Conservation (phyloP, 2,329 filamentous ascomycete species). For the Pyricularia grisea region DNA sequence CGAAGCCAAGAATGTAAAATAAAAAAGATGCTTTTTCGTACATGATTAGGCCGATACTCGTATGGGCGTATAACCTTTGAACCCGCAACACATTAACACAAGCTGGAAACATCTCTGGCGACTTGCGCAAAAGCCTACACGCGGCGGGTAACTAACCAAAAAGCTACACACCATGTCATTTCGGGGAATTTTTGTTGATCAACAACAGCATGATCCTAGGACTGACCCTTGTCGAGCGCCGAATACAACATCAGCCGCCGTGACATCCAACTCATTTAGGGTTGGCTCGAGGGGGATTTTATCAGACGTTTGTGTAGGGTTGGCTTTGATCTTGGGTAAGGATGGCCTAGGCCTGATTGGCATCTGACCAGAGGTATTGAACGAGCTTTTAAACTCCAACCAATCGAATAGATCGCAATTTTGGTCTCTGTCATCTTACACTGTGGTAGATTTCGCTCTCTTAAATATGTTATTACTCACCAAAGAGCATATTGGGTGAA, state of each 20-base stretch:
- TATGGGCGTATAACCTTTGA: neutral
- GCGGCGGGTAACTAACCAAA: neutral
- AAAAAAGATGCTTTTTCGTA: neutral
- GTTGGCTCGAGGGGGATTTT: neutral
- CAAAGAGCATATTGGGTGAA: too few relatives aligned
- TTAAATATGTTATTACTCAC: too few relatives aligned
- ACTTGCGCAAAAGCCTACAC: neutral
- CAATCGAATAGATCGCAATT: neutral
- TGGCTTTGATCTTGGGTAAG: neutral
- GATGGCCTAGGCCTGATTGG: neutral
- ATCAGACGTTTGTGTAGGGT: neutral
- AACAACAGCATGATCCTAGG: neutral
- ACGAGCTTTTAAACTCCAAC: neutral
- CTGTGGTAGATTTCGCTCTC: neutral
- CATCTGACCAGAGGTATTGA: neutral
- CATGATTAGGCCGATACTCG: neutral
- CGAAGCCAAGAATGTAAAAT: neutral
- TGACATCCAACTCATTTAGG: neutral
- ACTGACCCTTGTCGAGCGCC: neutral
- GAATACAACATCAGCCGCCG: neutral
- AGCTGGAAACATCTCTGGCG: neutral
- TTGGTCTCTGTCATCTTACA: neutral
- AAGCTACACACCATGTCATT: neutral
- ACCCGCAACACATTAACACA: neutral
- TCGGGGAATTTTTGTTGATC: neutral